These are phyloP conservation scores for Candida palmyrensis DNA, from an alignment of 805 yeast species.

Conservation along the genomic window DNA sequence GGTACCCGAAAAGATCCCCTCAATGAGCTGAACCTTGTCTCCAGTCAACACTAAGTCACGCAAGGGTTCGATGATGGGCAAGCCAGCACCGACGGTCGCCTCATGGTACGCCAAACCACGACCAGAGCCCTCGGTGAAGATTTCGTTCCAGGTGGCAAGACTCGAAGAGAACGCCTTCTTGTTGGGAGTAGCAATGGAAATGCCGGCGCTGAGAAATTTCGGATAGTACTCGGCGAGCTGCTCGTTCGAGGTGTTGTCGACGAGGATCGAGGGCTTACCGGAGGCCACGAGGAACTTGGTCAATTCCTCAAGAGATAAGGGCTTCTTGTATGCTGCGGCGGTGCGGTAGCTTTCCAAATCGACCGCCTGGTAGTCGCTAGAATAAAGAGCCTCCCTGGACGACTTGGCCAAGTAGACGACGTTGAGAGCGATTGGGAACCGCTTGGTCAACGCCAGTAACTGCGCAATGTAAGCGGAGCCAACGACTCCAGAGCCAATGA, in stretches of 20 bases:
- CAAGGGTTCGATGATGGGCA: slow-evolving; percentile 86
- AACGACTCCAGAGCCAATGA: slow-evolving; percentile 84
- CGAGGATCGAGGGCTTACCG: slow-evolving; percentile 71
- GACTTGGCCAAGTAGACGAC: slow-evolving; percentile 74
- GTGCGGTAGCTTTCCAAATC: slow-evolving; percentile 56
- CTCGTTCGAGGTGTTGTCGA: slow-evolving; percentile 92
- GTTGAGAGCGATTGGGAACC: slow-evolving; percentile 61
- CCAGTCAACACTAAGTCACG: slow-evolving; percentile 90
- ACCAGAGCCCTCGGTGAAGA: slow-evolving; percentile 55
- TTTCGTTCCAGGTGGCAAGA: slow-evolving; percentile 67
- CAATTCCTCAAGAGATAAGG: slow-evolving; percentile 54
- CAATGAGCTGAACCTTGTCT: slow-evolving; percentile 84
- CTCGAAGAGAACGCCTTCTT: slow-evolving; percentile 92
- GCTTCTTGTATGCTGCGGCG: slow-evolving; percentile 41
- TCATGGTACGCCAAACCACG: slow-evolving; percentile 89
- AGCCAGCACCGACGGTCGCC: slow-evolving; percentile 98
- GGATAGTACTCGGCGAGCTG: slow-evolving; percentile 75
- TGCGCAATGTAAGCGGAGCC: slow-evolving; percentile 90
- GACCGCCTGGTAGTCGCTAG: slow-evolving; percentile 67
- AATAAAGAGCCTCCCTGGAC: slow-evolving; percentile 62
- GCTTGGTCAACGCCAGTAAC: slow-evolving; percentile 56
- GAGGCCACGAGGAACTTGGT: slow-evolving; percentile 60
- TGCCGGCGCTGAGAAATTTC: slow-evolving; percentile 63
- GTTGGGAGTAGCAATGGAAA: slow-evolving; percentile 96
- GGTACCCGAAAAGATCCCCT: slow-evolving; percentile 96